These are phyloP conservation scores for Xylariaceae sp. DNA, from an alignment of 2,329 filamentous ascomycete species.

Conservation along the genomic window DNA sequence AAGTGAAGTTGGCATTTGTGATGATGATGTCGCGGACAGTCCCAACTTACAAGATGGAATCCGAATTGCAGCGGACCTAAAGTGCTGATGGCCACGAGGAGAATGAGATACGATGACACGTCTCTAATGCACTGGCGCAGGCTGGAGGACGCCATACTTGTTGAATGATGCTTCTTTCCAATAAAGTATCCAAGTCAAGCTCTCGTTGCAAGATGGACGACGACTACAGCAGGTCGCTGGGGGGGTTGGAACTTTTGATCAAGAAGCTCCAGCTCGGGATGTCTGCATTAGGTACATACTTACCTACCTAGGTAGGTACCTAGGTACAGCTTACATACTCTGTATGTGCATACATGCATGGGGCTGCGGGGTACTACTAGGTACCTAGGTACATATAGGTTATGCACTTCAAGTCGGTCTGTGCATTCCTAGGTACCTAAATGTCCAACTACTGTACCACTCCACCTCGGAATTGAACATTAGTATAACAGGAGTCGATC, in stretches of 20 bases:
- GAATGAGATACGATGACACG: conserved; percentile 76
- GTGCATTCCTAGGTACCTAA: too few species aligned
- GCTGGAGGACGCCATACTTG: conserved; percentile 28
- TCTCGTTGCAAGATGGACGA: not conserved
- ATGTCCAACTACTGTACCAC: too few species aligned
- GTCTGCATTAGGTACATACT: too few species aligned
- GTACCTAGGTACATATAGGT: too few species aligned
- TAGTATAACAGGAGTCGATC: too few species aligned
- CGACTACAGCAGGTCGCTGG: not conserved
- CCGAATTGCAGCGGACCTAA: conserved; percentile 92
- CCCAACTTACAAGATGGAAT: conserved; percentile 74
- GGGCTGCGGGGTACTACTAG: too few species aligned
- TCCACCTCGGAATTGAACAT: too few species aligned
- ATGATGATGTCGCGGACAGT: conserved; percentile 4
- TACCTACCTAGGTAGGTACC: too few species aligned
- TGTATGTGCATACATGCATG: too few species aligned
- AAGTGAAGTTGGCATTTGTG: not conserved
- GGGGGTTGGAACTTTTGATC: not conserved
- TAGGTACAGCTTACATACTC: too few species aligned
- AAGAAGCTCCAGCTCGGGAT: too few species aligned
- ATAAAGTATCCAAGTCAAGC: not conserved
- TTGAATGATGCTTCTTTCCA: not conserved
- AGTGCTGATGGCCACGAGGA: conserved; percentile 75
- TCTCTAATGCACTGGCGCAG: conserved; percentile 43
- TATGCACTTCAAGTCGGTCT: too few species aligned